These are phyloP conservation scores for Sechiopsis laciniata DNA, from an alignment of 306 rosid species.

Conservation along the genomic window DNA sequence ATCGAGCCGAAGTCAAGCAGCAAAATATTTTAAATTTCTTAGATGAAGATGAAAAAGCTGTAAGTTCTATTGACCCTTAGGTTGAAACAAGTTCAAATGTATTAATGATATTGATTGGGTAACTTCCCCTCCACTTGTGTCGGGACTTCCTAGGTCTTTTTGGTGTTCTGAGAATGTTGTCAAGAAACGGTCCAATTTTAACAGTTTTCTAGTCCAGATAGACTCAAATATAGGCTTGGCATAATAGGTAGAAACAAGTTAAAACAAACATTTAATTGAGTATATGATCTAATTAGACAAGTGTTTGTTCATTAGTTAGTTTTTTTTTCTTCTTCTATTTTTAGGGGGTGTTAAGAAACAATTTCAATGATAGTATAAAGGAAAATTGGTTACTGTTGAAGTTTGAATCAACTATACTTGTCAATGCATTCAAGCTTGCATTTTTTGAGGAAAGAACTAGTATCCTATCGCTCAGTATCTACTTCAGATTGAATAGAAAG, in stretches of 20 bases:
- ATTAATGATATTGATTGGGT: background rate
- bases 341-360: background rate
- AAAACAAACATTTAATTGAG: too few species aligned
- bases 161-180: background rate
- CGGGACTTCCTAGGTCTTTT: background rate
- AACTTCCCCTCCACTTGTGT: background rate
- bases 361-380: background rate
- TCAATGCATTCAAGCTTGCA: background rate
- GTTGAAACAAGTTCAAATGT: conserved; percentile 18
- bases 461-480: background rate
- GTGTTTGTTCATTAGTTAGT: background rate
- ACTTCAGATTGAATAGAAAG: background rate
- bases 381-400: background rate
- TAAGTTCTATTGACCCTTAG: conserved; percentile 38
- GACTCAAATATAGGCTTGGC: conserved; percentile 4
- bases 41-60: conserved; percentile 89
- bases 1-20: conserved; percentile 73
- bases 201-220: background rate
- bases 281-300: too few species aligned
- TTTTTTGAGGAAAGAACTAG: conserved; percentile 4
- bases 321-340: too few species aligned
- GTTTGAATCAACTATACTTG: background rate
- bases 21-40: conserved; percentile 76
- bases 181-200: background rate
- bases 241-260: background rate